These are phyloP conservation scores for Mycena rosella DNA, from an alignment of 768 basidiomycete species.

Conservation along the genomic window DNA sequence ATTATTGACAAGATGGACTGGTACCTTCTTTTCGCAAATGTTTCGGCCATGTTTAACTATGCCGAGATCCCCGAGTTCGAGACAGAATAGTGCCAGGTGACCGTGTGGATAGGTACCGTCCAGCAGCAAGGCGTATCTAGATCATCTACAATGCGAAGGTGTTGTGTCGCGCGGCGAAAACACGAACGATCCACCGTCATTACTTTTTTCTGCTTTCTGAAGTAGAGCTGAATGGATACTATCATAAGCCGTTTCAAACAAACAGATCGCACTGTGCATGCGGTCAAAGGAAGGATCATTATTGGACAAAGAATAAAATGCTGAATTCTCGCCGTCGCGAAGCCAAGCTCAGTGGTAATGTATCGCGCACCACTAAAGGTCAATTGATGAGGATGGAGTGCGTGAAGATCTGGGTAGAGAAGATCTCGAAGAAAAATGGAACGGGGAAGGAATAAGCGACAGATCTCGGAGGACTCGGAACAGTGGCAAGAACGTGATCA, in stretches of 20 bases:
- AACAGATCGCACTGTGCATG: conserved; percentile 88
- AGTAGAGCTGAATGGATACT: conserved; percentile 77
- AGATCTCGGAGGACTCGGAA: conserved; percentile 96
- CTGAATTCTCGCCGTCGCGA: conserved; percentile 97
- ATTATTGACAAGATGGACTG: no score
- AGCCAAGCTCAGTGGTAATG: conserved; percentile 98
- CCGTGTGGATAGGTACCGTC: no score
- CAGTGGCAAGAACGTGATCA: conserved; percentile 94
- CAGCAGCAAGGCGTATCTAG: no score
- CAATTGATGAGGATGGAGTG: conserved; percentile 97
- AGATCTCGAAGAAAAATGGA: conserved; percentile 98
- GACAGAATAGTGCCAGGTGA: no score
- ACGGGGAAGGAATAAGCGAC: conserved; percentile 76
- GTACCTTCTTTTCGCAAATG: no score
- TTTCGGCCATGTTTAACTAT: no score
- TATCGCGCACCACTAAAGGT: conserved; percentile 98
- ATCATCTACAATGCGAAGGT: conserved; percentile 70
- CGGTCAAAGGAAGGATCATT: conserved; percentile 93
- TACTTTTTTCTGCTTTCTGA: conserved; percentile 90
- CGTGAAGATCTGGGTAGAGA: conserved; percentile 97
- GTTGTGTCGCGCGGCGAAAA: conserved; percentile 18
- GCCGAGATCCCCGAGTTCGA: no score
- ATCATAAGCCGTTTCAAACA: conserved; percentile 66
- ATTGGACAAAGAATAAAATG: conserved; percentile 94
- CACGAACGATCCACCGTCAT: conserved; percentile 88